phyloP scores from a whole-genome alignment of 768 basidiomycete genomes.

The Kwoniella sp. region DNA sequence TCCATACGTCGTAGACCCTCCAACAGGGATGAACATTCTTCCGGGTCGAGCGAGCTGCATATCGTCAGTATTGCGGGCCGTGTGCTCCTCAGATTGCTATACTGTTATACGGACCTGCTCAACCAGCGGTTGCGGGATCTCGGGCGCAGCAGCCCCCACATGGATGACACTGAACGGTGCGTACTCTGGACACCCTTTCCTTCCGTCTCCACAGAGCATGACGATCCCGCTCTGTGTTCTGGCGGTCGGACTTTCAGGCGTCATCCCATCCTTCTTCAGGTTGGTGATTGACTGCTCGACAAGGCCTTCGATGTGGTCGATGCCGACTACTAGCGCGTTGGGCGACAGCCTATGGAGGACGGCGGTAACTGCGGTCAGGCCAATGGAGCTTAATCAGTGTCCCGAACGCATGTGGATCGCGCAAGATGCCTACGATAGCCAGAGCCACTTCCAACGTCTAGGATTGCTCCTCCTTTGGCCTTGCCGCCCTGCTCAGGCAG shows the following conservation, averaged over 20 bases:
- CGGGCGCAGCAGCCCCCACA: constrained; percentile 85
- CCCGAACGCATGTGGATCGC: neutral
- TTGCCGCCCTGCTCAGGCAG: constrained; percentile 53
- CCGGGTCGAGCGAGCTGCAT: constrained; percentile 47
- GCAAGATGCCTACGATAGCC: constrained; percentile 57
- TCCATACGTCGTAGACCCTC: no score
- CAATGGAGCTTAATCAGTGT: neutral
- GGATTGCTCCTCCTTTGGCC: constrained; percentile 63
- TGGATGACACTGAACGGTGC: constrained; percentile 78
- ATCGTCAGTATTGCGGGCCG: no score
- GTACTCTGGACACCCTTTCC: constrained; percentile 57
- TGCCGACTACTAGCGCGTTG: constrained; percentile 62
- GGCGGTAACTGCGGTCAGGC: constrained; percentile 52
- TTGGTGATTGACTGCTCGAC: constrained; percentile 63
- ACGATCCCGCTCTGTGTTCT: constrained; percentile 50
- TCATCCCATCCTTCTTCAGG: constrained; percentile 60
- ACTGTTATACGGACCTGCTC: constrained; percentile 57
- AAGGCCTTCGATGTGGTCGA: constrained; percentile 83
- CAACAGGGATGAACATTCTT: constrained; percentile 87
- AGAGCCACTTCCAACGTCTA: constrained; percentile 86
- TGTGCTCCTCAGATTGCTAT: no score
- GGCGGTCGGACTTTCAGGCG: constrained; percentile 50
- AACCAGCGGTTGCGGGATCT: constrained; percentile 64
- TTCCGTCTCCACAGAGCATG: constrained; percentile 72
- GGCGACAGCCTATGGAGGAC: constrained; percentile 71